Conservation (phyloP, 176 grass and related monocot species). For the Cenchrus purpureus region DNA sequence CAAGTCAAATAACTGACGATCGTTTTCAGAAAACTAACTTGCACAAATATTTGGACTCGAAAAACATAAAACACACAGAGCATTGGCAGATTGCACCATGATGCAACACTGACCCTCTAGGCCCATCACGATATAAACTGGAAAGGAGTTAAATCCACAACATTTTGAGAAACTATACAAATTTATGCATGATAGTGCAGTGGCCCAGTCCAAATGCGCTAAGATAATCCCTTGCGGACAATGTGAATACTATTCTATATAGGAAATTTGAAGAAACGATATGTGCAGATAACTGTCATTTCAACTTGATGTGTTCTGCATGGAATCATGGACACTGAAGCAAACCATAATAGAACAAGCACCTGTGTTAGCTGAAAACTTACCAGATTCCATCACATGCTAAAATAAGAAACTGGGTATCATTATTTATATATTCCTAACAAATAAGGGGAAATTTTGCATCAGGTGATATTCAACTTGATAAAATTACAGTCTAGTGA, state of each 20-base stretch:
- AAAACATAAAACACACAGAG: conserved; percentile 3
- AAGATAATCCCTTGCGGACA: not conserved
- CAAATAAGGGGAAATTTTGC: conserved; percentile 11
- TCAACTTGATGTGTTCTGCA: conserved; percentile 6
- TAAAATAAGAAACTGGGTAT: conserved; percentile 58
- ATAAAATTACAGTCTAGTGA: conserved; percentile 8
- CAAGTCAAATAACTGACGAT: not conserved
- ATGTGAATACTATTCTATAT: not conserved
- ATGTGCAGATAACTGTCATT: conserved; percentile 1
- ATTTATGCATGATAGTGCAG: conserved; percentile 10
- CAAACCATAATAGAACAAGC: conserved; percentile 20
- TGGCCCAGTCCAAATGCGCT: conserved; percentile 13
- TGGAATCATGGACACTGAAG: conserved; percentile 10
- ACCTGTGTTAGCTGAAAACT: conserved; percentile 8
- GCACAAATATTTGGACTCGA: not conserved
- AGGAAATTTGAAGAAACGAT: conserved; percentile 6
- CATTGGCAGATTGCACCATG: not conserved
- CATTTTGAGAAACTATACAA: conserved; percentile 16
- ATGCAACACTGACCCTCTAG: not conserved
- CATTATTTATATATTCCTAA: conserved; percentile 41
- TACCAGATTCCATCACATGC: conserved; percentile 80
- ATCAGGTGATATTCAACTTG: conserved; percentile 17
- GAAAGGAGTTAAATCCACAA: conserved; percentile 17
- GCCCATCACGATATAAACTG: conserved; percentile 7
- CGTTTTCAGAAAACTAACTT: not conserved